Percentiles rank a stretch among this genome's conserved stretches.
Conservation (phyloP, 441 rosid genomes). For the Erodium moschatum region DNA sequence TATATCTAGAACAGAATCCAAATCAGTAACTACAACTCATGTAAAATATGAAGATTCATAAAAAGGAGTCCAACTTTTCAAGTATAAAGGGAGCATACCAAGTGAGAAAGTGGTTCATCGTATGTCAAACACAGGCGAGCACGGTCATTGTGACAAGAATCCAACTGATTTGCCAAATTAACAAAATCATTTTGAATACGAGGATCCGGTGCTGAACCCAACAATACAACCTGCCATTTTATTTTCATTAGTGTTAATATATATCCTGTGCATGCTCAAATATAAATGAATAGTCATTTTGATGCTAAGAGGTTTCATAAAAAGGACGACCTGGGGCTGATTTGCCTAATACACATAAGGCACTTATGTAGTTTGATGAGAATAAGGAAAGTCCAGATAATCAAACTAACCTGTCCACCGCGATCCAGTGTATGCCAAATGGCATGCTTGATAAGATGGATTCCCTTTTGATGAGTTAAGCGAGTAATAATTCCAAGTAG, state of each 20-base stretch:
- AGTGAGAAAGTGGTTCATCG: slow-evolving; percentile 96
- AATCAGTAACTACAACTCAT: slow-evolving; percentile 11
- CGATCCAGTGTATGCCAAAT: slow-evolving; percentile 72
- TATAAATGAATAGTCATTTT: slow-evolving; percentile 6
- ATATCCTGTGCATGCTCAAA: slow-evolving; percentile 10
- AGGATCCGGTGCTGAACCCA: slow-evolving; percentile 98
- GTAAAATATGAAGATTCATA: not conserved
- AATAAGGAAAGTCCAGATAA: not conserved
- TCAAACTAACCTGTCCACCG: slow-evolving; percentile 57
- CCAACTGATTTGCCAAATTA: slow-evolving; percentile 66
- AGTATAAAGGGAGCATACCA: slow-evolving; percentile 39
- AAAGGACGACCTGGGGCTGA: too few species aligned
- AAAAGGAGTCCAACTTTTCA: not conserved
- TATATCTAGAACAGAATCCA: slow-evolving; percentile 46
- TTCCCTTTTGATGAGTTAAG: slow-evolving; percentile 94
- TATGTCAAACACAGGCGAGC: slow-evolving; percentile 81
- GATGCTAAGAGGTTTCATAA: not conserved
- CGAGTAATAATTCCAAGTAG: slow-evolving; percentile 78
- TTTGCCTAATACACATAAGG: slow-evolving; percentile 1
- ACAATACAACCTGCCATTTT: slow-evolving; percentile 63
- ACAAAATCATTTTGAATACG: slow-evolving; percentile 88
- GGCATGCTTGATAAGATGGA: slow-evolving; percentile 88
- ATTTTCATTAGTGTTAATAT: slow-evolving; percentile 14
- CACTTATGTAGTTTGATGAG: not conserved
- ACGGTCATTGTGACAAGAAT: slow-evolving; percentile 50